Conservation (phyloP, 257 asterid species). For the Cruciata laevipes region DNA sequence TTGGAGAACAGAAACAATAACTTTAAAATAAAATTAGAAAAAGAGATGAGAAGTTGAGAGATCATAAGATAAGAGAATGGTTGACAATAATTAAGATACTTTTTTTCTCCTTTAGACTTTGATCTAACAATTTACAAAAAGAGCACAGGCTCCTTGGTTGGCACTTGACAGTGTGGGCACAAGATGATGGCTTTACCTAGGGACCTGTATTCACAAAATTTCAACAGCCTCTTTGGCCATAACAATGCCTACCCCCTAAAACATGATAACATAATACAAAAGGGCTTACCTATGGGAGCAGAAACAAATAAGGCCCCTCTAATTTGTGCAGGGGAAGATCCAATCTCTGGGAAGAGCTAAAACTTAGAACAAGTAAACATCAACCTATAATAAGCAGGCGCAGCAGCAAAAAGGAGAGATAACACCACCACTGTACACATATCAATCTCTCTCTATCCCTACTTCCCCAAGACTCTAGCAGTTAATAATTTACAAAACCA, state of each 20-base stretch:
- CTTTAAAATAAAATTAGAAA: neutral
- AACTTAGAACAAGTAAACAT: neutral
- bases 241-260: slow-evolving; percentile 39
- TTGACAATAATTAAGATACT: neutral
- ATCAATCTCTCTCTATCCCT: slow-evolving; percentile 54
- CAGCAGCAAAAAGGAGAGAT: slow-evolving; percentile 28
- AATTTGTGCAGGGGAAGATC: slow-evolving; percentile 25
- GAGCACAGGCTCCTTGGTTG: slow-evolving; percentile 15
- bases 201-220: slow-evolving; percentile 34
- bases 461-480: slow-evolving; percentile 35
- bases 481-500: slow-evolving; percentile 50
- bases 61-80: neutral
- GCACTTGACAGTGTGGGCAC: slow-evolving; percentile 1
- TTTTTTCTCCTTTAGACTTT: neutral
- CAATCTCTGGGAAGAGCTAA: slow-evolving; percentile 14
- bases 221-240: slow-evolving; percentile 76
- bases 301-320: slow-evolving; percentile 42
- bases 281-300: slow-evolving; percentile 24
- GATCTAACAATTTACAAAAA: slow-evolving; percentile 24
- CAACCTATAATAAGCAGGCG: slow-evolving; percentile 6
- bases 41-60: neutral
- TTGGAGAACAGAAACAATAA: neutral
- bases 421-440: slow-evolving; percentile 80
- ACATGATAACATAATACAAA: slow-evolving; percentile 20
- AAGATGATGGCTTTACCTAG: neutral